Evolutionary conservation across 2,329 filamentous ascomycete genomes (phyloP), one percentile per base, ranked within the genome.

Genomic region (Triangularia verruculosa): DNA sequence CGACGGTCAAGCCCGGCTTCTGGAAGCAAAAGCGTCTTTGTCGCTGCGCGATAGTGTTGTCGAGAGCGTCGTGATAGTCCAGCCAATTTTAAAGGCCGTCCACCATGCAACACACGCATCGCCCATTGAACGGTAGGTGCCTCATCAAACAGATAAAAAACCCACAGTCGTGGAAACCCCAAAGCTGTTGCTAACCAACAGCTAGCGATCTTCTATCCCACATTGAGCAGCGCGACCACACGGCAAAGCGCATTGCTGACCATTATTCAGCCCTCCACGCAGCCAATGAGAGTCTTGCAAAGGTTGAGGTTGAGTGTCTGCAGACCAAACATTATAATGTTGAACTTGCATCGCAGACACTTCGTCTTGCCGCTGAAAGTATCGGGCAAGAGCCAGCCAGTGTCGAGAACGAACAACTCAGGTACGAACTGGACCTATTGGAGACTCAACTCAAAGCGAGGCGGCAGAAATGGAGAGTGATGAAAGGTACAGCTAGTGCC

Each of bases 401-500:
- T 55, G 80, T 85, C 70, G 83, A 81, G 70, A 62, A 64, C 28
- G 75, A 79, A 5, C 80, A 78, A 24, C 75, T 83, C 34, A 80
- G 80, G 63, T 76, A 75, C n/a, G 81, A 89, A 72, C 79, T 92
- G 25, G 77, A 82, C 34, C 77, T 77, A 57, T 77, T 89, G 11
- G 86, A 92, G 70, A 76, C 74, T 5, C 82, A 87, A 47, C 77
- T 90, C 64, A 87, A 83, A 70, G 78, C 79, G 22, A 89, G 86
- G 73, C 85, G 85, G 66, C 86, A 87, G 68, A 83, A 84, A 71
- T 92, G 88, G 87, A 86, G 86, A 71, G 86, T 89, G 20, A 85
- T 94, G 75, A 95, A 94, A 77, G 90, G 86, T 24, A 86, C 92
- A 51, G 83, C 90, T n/a, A 90, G 89, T 71, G 91, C 89, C 17